Evolutionary conservation across 2,329 filamentous ascomycete species (phyloP).

Genomic region (Endoconidiophora polonica): DNA sequence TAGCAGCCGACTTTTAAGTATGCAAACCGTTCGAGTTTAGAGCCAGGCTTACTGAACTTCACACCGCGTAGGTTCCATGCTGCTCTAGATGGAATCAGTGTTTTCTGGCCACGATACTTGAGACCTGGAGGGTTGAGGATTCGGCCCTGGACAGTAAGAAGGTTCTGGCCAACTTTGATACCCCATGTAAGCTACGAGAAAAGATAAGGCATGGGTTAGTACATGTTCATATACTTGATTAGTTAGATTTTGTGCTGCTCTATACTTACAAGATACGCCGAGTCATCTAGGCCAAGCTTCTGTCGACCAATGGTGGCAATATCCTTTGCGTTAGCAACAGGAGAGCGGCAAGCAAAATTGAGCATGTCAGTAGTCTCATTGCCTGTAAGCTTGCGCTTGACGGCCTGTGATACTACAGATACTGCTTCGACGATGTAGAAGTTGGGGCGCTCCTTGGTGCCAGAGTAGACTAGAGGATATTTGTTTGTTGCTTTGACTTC

Average conservation of each 20-base stretch:
- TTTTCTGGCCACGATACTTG: constrained; percentile 30
- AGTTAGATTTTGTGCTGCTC: constrained; percentile 12
- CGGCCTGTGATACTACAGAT: constrained; percentile 42
- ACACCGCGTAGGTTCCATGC: constrained; percentile 52
- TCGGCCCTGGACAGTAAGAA: constrained; percentile 59
- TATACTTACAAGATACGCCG: constrained; percentile 25
- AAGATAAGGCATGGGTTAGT: not conserved
- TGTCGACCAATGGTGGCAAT: constrained; percentile 41
- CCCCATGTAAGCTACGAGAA: constrained; percentile 33
- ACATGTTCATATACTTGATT: not conserved
- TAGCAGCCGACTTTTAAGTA: constrained; percentile 26
- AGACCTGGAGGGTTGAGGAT: constrained; percentile 46
- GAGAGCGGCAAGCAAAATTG: constrained; percentile 50
- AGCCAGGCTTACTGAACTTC: constrained; percentile 36
- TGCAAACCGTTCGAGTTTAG: constrained; percentile 31
- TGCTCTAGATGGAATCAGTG: constrained; percentile 29
- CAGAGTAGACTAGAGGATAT: constrained; percentile 51
- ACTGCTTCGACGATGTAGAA: constrained; percentile 55
- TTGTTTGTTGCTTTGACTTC: constrained; percentile 19
- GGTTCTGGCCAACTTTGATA: constrained; percentile 38
- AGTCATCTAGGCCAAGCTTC: constrained; percentile 38
- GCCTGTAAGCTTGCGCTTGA: constrained; percentile 37
- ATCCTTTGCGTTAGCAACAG: constrained; percentile 48
- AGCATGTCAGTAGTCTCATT: constrained; percentile 55
- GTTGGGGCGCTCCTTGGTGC: constrained; percentile 35